phyloP scores from a whole-genome alignment of 2,329 filamentous ascomycete genomes.

The Albifimbria verrucaria region DNA sequence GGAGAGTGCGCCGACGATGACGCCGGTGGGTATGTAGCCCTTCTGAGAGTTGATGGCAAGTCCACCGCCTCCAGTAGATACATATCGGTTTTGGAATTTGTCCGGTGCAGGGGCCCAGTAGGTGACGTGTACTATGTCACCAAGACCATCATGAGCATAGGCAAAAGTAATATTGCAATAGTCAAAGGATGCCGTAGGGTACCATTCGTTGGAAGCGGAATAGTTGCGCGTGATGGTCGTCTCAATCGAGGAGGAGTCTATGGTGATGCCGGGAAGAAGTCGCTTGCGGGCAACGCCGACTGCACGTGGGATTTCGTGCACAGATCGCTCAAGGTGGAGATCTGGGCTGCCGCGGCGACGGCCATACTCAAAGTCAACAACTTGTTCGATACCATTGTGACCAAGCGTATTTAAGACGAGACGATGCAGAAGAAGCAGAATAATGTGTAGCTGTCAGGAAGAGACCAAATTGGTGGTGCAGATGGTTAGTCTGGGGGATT shows the following conservation, averaged over 20 bases:
- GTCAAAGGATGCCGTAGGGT: conserved; percentile 26
- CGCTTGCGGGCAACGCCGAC: not conserved
- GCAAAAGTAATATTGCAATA: conserved; percentile 46
- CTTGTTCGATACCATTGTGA: not conserved
- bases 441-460: not conserved
- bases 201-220: conserved; percentile 24
- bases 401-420: not conserved
- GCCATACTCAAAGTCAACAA: not conserved
- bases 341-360: not conserved
- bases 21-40: conserved; percentile 31
- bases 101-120: conserved; percentile 40
- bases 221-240: conserved; percentile 27
- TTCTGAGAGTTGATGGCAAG: conserved; percentile 37
- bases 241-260: conserved; percentile 23
- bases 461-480: not conserved
- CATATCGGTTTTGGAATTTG: conserved; percentile 41
- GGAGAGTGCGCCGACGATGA: conserved; percentile 43
- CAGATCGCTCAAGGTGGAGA: not conserved
- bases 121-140: conserved; percentile 30
- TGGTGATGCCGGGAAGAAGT: conserved; percentile 19
- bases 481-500: not conserved
- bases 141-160: conserved; percentile 38
- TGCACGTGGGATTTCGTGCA: not conserved
- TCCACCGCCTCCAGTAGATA: conserved; percentile 44
- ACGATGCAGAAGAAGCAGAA: not conserved